phyloP scores from a whole-genome alignment of 306 rosid genomes.

The Ormosia semicastrata region DNA sequence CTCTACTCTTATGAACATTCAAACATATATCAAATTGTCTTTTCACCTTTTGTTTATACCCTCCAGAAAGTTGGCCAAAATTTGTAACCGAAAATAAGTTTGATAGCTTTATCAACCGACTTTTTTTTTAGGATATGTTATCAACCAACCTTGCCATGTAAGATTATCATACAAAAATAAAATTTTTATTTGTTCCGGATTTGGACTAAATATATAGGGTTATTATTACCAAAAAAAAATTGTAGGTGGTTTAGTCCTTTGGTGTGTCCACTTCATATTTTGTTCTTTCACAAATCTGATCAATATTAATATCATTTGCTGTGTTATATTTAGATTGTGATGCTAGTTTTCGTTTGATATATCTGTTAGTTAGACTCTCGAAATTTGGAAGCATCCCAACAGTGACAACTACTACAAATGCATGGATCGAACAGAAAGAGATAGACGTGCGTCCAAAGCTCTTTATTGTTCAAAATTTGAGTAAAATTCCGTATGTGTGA shows the following conservation, averaged over 20 bases:
- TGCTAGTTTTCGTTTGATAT: conserved; percentile 34
- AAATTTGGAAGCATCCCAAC: conserved; percentile 58
- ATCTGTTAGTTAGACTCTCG: conserved; percentile 51
- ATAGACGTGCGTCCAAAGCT: conserved; percentile 32
- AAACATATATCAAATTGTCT: no score
- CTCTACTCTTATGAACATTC: no score
- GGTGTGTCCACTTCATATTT: background rate
- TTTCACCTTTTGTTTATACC: no score
- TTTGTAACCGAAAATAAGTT: no score
- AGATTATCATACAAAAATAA: no score
- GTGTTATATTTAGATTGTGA: conserved; percentile 32
- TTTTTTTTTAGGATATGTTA: no score
- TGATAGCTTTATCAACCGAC: no score
- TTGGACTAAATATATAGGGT: background rate
- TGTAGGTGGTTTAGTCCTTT: background rate
- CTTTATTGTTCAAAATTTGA: background rate
- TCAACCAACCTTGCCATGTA: no score
- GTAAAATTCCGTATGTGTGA: background rate
- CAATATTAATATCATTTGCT: background rate
- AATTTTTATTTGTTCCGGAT: no score
- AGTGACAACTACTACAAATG: conserved; percentile 44
- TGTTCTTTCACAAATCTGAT: background rate
- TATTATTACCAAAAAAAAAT: background rate
- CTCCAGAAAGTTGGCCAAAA: no score
- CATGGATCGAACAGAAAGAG: conserved; percentile 21